These are phyloP conservation scores for Claviceps sp. DNA, from an alignment of 2,329 filamentous ascomycete species.

Conservation along the genomic window DNA sequence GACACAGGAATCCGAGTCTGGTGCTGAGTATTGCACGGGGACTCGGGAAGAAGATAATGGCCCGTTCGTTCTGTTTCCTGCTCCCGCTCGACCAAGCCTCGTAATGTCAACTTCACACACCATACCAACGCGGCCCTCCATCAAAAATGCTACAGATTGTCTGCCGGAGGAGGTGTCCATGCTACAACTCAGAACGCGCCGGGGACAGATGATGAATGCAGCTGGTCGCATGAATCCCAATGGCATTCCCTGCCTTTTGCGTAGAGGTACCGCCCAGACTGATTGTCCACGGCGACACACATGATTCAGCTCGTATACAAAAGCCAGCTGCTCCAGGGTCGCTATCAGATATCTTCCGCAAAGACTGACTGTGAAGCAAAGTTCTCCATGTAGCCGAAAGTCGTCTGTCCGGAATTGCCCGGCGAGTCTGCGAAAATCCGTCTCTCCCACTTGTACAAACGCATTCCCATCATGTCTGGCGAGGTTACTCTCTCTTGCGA, in stretches of 20 bases:
- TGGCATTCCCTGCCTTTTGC: slow-evolving; percentile 11
- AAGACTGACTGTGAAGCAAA: slow-evolving; percentile 37
- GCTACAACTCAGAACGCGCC: slow-evolving; percentile 42
- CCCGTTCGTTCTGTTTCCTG: background rate
- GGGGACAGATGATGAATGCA: slow-evolving; percentile 42
- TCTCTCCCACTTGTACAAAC: slow-evolving; percentile 20
- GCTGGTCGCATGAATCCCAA: slow-evolving; percentile 26
- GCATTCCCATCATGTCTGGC: slow-evolving; percentile 10
- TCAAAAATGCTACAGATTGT: slow-evolving; percentile 42
- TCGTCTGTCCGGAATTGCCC: slow-evolving; percentile 9
- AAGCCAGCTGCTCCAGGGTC: slow-evolving; percentile 38
- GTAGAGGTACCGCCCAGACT: slow-evolving; percentile 14
- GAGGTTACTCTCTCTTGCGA: slow-evolving; percentile 26
- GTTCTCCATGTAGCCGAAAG: slow-evolving; percentile 12
- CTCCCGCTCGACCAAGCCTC: slow-evolving; percentile 6
- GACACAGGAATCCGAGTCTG: slow-evolving; percentile 8
- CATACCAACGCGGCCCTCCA: slow-evolving; percentile 47
- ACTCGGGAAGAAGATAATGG: background rate
- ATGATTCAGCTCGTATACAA: slow-evolving; percentile 36
- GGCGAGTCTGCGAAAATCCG: slow-evolving; percentile 24
- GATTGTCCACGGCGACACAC: slow-evolving; percentile 17
- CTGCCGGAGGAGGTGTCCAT: slow-evolving; percentile 47
- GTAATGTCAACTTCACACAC: slow-evolving; percentile 37
- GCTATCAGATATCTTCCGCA: slow-evolving; percentile 47
- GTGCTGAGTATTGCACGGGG: background rate